Evolutionary conservation across 2,329 filamentous ascomycete species (phyloP).

Genomic region (Chaetomium sp.): DNA sequence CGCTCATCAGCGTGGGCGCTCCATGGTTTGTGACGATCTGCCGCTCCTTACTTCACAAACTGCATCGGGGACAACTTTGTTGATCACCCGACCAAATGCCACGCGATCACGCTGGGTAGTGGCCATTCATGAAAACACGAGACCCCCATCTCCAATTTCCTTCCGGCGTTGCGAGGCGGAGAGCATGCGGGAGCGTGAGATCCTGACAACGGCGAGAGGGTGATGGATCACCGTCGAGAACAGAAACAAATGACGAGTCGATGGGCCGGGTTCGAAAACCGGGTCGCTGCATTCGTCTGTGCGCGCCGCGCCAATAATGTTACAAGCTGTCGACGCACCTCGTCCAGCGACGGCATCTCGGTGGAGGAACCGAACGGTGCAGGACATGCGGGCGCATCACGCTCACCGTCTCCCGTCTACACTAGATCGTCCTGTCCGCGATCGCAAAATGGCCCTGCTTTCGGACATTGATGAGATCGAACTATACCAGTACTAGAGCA

Average conservation of each 20-base stretch:
- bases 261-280: neutral
- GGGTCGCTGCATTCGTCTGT: slow-evolving; percentile 8
- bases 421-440: neutral
- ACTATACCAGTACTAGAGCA: too few relatives aligned
- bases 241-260: neutral
- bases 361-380: slow-evolving; percentile 4
- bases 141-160: too few relatives aligned
- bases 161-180: too few relatives aligned
- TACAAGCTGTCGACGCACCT: neutral
- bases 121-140: neutral
- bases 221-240: neutral
- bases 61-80: neutral
- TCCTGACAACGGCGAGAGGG: too few relatives aligned
- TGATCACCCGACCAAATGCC: neutral
- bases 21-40: neutral
- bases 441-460: neutral
- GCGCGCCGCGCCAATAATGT: slow-evolving; percentile 11
- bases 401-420: neutral
- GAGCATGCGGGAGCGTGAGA: too few relatives aligned
- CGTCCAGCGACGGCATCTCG: slow-evolving; percentile 7
- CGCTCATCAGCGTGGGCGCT: neutral
- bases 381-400: slow-evolving; percentile 3
- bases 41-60: neutral
- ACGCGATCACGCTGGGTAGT: neutral
- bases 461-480: neutral